Conservation (phyloP, 257 asterid genomes). For the Marsdenia floribunda region DNA sequence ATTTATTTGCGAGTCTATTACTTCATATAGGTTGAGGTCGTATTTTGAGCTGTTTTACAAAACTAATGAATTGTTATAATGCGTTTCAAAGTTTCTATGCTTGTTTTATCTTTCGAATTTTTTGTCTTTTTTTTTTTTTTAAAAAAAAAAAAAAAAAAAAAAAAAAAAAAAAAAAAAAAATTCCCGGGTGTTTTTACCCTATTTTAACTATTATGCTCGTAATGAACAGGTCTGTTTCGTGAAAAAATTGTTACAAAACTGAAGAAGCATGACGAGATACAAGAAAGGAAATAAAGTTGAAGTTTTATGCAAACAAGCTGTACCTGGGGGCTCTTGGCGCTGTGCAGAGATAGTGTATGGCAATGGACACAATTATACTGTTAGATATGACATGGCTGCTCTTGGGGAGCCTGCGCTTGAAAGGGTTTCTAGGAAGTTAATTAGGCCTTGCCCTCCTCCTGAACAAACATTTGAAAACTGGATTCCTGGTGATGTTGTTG, state of each 20-base stretch:
- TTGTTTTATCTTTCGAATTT: not conserved
- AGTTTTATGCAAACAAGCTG: constrained; percentile 30
- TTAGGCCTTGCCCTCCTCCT: constrained; percentile 37
- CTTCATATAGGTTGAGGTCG: not conserved
- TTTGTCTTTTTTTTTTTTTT: too few species aligned
- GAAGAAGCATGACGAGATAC: constrained; percentile 29
- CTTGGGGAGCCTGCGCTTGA: constrained; percentile 9
- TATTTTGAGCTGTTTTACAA: not conserved
- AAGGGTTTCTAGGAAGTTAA: constrained; percentile 22
- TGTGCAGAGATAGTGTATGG: constrained; percentile 30
- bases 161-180: too few species aligned
- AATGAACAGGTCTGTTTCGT: constrained; percentile 3
- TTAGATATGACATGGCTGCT: constrained; percentile 19
- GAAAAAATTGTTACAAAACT: not conserved
- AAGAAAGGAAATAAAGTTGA: constrained; percentile 36
- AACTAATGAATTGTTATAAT: not conserved
- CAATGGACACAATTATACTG: constrained; percentile 25
- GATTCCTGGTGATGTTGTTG: constrained; percentile 35
- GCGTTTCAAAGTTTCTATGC: not conserved
- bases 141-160: too few species aligned
- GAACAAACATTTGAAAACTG: constrained; percentile 20
- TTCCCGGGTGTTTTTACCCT: not conserved
- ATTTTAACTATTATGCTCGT: not conserved
- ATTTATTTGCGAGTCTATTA: not conserved
- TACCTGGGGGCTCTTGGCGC: constrained; percentile 38